A percentile compares a stretch with the other conserved stretches of the same genome.
Evolutionary conservation across 257 asterid species (phyloP).

Genomic region (Lycium ferocissimum): DNA sequence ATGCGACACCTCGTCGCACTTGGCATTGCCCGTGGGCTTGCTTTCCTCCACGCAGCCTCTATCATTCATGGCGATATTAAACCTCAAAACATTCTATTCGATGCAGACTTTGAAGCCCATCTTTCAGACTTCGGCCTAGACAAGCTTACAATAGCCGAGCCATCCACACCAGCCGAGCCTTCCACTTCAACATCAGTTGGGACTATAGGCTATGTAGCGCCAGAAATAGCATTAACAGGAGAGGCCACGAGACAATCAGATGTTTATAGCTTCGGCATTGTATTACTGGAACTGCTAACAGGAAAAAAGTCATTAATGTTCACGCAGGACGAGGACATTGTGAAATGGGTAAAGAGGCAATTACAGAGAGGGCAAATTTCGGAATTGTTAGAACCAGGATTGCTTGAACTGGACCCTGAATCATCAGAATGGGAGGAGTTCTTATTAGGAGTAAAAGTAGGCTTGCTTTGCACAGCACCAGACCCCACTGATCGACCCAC

Average conservation of each 20-base stretch:
- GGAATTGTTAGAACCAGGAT: constrained; percentile 71
- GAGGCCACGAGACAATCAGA: constrained; percentile 59
- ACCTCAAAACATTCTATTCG: constrained; percentile 71
- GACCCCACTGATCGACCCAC: constrained; percentile 72
- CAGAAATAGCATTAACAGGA: constrained; percentile 55
- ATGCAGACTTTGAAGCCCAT: constrained; percentile 84
- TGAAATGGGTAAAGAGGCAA: constrained; percentile 77
- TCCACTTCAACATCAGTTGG: constrained; percentile 62
- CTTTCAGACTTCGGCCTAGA: constrained; percentile 69
- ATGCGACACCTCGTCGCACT: constrained; percentile 78
- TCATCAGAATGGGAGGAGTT: constrained; percentile 87
- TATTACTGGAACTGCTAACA: constrained; percentile 63
- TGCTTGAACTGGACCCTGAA: constrained; percentile 79
- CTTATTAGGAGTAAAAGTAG: constrained; percentile 77
- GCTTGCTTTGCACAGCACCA: constrained; percentile 75
- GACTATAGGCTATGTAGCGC: constrained; percentile 64
- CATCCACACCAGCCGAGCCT: constrained; percentile 42
- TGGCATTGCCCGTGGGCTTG: constrained; percentile 70
- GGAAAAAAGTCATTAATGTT: constrained; percentile 78
- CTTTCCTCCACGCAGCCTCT: constrained; percentile 60
- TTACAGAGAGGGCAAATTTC: constrained; percentile 77
- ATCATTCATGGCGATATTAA: constrained; percentile 70
- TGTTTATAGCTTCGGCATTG: constrained; percentile 75
- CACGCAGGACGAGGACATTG: constrained; percentile 68
- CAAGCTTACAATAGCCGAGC: constrained; percentile 48